Evolutionary conservation across 2,329 filamentous ascomycete species (phyloP).

Genomic region (Phialophora chinensis): DNA sequence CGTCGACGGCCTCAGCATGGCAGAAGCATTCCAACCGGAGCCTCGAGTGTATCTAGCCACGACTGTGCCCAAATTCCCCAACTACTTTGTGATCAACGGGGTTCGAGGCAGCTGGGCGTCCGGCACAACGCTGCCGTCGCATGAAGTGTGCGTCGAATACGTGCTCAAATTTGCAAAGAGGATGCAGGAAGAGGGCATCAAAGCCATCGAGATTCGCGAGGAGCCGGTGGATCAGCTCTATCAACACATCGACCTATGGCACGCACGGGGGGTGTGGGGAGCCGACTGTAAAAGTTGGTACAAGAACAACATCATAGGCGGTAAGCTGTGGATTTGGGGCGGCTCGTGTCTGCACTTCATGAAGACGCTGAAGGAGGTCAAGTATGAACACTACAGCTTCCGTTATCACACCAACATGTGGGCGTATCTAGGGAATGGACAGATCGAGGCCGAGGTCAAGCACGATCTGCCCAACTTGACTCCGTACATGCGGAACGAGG

Average conservation of each 20-base stretch:
- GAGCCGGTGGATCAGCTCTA: conserved; percentile 25
- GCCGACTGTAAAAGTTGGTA: conserved; percentile 12
- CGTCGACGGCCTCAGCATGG: conserved; percentile 16
- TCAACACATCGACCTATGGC: conserved; percentile 28
- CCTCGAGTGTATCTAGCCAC: conserved; percentile 23
- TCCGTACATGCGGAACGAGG: conserved; percentile 25
- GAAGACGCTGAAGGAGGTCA: conserved; percentile 28
- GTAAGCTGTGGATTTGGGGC: conserved; percentile 26
- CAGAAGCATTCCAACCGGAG: conserved; percentile 17
- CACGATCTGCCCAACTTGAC: conserved; percentile 13
- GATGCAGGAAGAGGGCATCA: conserved; percentile 27
- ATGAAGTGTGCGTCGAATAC: conserved; percentile 27
- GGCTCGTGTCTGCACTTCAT: conserved; percentile 30
- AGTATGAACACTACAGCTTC: conserved; percentile 28
- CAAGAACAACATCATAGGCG: conserved; percentile 22
- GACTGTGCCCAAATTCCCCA: conserved; percentile 31
- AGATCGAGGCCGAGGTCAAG: conserved; percentile 24
- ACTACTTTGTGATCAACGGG: conserved; percentile 31
- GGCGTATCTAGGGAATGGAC: conserved; percentile 29
- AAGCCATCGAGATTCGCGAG: conserved; percentile 19
- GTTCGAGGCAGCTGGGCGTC: conserved; percentile 18
- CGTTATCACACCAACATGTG: conserved; percentile 27
- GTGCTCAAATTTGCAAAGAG: conserved; percentile 24
- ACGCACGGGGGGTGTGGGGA: conserved; percentile 14
- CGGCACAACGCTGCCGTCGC: conserved; percentile 23